Evolutionary conservation across 1,284 basidiomycete species (phyloP).

Genomic region (Agroathelia rolfsii): DNA sequence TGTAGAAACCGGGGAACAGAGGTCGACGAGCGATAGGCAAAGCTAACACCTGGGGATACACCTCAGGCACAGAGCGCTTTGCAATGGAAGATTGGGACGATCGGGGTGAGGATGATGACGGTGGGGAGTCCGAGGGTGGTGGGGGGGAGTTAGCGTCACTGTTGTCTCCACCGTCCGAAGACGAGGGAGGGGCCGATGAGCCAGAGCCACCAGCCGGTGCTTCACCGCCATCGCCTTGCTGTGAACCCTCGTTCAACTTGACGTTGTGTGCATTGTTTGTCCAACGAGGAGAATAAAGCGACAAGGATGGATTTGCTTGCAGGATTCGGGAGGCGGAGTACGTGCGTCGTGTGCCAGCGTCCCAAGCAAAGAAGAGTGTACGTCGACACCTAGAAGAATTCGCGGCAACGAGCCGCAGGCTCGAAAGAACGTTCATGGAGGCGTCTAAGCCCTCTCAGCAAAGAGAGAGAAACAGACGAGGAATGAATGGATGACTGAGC

Average conservation of each 20-base stretch:
- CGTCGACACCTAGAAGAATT: too few species aligned
- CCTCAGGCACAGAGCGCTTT: constrained; percentile 76
- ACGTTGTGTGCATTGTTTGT: constrained; percentile 17
- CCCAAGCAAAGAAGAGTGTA: too few species aligned
- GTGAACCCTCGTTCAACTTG: constrained; percentile 9
- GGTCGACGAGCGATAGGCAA: constrained; percentile 94
- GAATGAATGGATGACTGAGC: too few species aligned
- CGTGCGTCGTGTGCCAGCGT: too few species aligned
- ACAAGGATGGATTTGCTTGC: constrained; percentile 16
- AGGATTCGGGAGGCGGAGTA: too few species aligned
- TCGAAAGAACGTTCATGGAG: too few species aligned
- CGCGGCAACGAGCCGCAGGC: too few species aligned
- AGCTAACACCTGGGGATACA: constrained; percentile 92
- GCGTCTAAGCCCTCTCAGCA: too few species aligned
- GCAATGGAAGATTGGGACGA: constrained; percentile 51
- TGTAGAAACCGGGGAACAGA: constrained; percentile 97
- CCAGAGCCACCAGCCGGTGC: constrained; percentile 13
- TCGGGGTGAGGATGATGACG: constrained; percentile 25
- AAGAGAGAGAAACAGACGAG: too few species aligned
- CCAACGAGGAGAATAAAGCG: constrained; percentile 19
- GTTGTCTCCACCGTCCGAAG: constrained; percentile 16
- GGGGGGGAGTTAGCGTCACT: constrained; percentile 20
- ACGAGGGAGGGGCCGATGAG: constrained; percentile 10
- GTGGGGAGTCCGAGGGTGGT: constrained; percentile 24
- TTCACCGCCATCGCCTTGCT: constrained; percentile 9